Evolutionary conservation across 108 stramenopile genomes (phyloP), one percentile per base, ranked within the genome.

Genomic region (Schizochytrium sp.): DNA sequence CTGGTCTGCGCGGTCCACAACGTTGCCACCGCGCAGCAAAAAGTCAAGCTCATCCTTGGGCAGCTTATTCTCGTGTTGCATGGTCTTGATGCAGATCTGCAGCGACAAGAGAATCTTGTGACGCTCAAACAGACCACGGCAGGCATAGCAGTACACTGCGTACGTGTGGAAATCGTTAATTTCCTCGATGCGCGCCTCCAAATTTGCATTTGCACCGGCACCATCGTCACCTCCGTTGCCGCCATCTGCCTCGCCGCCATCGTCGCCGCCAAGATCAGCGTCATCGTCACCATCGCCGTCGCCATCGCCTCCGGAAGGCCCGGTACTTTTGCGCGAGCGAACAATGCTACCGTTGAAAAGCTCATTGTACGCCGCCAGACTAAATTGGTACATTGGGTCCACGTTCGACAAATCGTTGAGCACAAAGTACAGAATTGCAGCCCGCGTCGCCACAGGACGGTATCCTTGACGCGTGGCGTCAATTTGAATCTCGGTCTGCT

Each of bases 331-430:
- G 45, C 76, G 72, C 29, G 76, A 87, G 60, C 89, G 69, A 44
- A 90, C 91, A 44, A 95, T 95, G 48, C 92, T 92, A 18, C 87
- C 47, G 48, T 93, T 93, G 89, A 95, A 95, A 8, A 95, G 72
- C 48, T 93, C 92, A 8, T 93, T 93, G 88, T 94, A 95, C 5
- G 94, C 93, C 12, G 94, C 95, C 5, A 95, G 89, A 3, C 88
- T 87, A 71, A 95, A 95, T 93, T 94, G 93, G 89, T 95, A 95
- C 95, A 95, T 95, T 44, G 94, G 94, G 58, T 95, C 95, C 3
- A 95, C 93, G 19, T 91, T 58, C 18, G 90, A 43, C 60, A 95
- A 89, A 59, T 95, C 95, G 28, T 93, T 89, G 8, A 95, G 87
- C 29, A 95, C 95, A 45, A 95, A 95, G 88, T 94, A 95, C 4